These are phyloP conservation scores for Triticum dicoccoides DNA, from an alignment of 176 grass and related monocot genomes.

Conservation along the genomic window DNA sequence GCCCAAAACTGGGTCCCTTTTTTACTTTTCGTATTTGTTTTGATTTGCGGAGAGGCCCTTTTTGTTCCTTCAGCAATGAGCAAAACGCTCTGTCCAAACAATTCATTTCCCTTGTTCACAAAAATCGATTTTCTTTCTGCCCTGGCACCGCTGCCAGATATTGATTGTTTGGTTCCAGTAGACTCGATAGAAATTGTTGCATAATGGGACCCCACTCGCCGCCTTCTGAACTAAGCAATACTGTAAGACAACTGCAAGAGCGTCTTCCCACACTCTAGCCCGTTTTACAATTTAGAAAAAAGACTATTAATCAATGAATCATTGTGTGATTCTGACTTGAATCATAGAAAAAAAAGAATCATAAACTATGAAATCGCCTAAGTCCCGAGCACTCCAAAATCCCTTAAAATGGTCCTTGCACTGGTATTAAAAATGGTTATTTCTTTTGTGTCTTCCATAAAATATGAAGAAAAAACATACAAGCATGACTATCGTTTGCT, in stretches of 20 bases:
- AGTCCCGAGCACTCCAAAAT: too few relatives aligned
- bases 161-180: not conserved
- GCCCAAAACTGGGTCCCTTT: too few relatives aligned
- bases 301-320: too few relatives aligned
- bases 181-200: not conserved
- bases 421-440: too few relatives aligned
- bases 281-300: not conserved
- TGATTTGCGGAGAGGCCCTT: not conserved
- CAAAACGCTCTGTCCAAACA: not conserved
- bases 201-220: conserved; percentile 26
- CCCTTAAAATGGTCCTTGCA: too few relatives aligned
- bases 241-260: not conserved
- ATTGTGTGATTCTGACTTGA: too few relatives aligned
- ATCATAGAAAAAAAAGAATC: too few relatives aligned
- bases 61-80: not conserved
- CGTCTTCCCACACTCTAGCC: not conserved
- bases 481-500: too few relatives aligned
- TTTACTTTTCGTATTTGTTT: not conserved
- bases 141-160: conserved; percentile 7
- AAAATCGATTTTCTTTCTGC: not conserved
- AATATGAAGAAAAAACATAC: too few relatives aligned
- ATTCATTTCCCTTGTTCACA: not conserved
- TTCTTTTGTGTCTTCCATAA: too few relatives aligned
- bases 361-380: too few relatives aligned
- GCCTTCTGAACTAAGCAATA: not conserved